These are phyloP conservation scores for Agrostemma githago DNA, from an alignment of 148 eudicot genomes.

Conservation along the genomic window DNA sequence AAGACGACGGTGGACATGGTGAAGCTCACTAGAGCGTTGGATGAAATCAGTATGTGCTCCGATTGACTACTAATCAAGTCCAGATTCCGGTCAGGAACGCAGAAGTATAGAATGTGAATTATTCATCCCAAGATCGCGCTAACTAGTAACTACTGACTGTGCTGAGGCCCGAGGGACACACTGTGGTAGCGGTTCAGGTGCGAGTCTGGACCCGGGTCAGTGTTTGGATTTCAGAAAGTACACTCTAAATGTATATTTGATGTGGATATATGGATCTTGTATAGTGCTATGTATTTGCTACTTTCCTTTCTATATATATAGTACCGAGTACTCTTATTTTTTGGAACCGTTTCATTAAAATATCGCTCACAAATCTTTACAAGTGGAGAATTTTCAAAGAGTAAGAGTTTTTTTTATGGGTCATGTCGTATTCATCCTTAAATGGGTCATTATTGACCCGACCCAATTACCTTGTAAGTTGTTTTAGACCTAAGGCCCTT, in stretches of 20 bases:
- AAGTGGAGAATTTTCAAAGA: too few species aligned
- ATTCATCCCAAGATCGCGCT: background rate
- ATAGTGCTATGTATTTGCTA: background rate
- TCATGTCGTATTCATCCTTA: too few species aligned
- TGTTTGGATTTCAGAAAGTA: too few species aligned
- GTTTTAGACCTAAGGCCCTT: too few species aligned
- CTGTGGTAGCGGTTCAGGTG: too few species aligned
- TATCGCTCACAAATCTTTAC: too few species aligned
- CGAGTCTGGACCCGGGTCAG: too few species aligned
- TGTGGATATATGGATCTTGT: background rate
- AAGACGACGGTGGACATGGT: conserved; percentile 16
- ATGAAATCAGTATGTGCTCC: conserved; percentile 35
- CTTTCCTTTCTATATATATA: background rate
- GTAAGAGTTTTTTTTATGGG: too few species aligned
- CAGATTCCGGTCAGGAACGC: background rate
- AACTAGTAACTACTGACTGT: background rate
- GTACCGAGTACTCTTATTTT: background rate
- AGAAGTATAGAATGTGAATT: conserved; percentile 27
- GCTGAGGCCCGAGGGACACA: too few species aligned
- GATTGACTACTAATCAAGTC: conserved; percentile 14
- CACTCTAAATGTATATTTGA: background rate
- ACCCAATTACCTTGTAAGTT: too few species aligned
- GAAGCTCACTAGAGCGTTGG: conserved; percentile 28
- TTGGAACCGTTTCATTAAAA: too few species aligned
- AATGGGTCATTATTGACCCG: too few species aligned